Evolutionary conservation across 1,284 basidiomycete species (phyloP).

Genomic region (Peniophora sp.): DNA sequence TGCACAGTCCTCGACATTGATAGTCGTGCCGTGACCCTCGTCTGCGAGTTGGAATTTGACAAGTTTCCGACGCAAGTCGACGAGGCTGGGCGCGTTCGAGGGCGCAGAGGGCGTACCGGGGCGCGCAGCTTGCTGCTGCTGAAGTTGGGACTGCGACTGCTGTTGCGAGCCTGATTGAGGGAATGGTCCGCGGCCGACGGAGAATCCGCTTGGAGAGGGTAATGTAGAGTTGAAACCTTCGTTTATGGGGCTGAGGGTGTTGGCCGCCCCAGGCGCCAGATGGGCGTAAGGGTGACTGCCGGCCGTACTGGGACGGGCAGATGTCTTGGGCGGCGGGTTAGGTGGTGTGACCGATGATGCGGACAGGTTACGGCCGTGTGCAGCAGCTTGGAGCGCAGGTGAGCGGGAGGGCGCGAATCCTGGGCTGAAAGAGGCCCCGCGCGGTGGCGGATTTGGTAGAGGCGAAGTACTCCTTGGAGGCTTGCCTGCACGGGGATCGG

Average conservation of each 20-base stretch:
- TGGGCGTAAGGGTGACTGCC: conserved; percentile 18
- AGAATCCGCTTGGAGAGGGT: conserved; percentile 46
- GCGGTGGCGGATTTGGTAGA: conserved; percentile 29
- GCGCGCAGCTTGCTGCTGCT: conserved; percentile 25
- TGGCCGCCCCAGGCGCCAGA: conserved; percentile 18
- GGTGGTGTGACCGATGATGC: conserved; percentile 18
- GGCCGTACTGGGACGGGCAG: conserved; percentile 29
- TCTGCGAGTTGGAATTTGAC: conserved; percentile 85
- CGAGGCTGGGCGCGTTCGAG: conserved; percentile 47
- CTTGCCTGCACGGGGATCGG: conserved; percentile 51
- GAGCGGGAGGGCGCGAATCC: conserved; percentile 10
- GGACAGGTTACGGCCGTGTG: conserved; percentile 45
- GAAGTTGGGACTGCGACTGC: no score
- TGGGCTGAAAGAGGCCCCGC: conserved; percentile 20
- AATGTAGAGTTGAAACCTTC: conserved; percentile 47
- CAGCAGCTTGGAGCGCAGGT: conserved; percentile 16
- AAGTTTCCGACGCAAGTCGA: conserved; percentile 73
- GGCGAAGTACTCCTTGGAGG: conserved; percentile 51
- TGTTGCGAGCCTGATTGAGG: conserved; percentile 18
- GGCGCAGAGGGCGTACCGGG: conserved; percentile 32
- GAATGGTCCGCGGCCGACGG: conserved; percentile 47
- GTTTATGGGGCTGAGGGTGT: conserved; percentile 60
- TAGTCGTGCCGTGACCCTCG: conserved; percentile 64
- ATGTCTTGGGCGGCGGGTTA: conserved; percentile 21
- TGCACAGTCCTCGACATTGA: conserved; percentile 73